Base-by-base conservation (phyloP, 2,329 filamentous ascomycete genomes). In the Xylariaceae sp. region DNA sequence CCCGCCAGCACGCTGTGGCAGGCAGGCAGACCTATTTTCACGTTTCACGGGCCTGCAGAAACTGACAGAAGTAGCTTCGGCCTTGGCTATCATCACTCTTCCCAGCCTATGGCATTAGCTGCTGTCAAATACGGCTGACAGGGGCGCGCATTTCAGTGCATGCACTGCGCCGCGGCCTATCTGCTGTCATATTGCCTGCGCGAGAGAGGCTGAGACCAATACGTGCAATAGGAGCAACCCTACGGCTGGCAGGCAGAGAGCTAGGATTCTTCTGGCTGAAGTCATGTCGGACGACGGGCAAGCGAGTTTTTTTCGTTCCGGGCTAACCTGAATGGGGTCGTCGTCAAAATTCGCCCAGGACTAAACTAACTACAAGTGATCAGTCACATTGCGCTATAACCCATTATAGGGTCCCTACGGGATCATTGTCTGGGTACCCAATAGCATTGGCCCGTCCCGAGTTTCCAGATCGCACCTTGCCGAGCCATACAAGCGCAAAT, bases 281-380 rank as follows among this genome's bases (percentile, higher is more conserved):
- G 60, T 56, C 54, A 55, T 44, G 50, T 55, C 54, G 57, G 55
- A 32, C 60, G 52, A 49, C 52, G 50, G 51, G 53, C 54, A 52
- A 50, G 49, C 44, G 43, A 32, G 52, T 50, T 48, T 49, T 56
- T 20, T 50, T 53, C 57, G 52, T 56, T 56, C 54, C 46, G 45
- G 58, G 52, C 60, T 62, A 62, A 55, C 60, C 60, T 50, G 54
- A 62, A 62, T 50, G 45, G 60, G 60, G 44, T n/a, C 54, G 52
- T 54, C 46, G 14, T 42, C 47, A 48, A 50, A 52, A 52, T 50
- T 58, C 52, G 54, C 53, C 45, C 41, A 48, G 57, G n/a, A n/a
- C n/a, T n/a, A n/a, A n/a, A 48, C 50, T 44, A 48, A 43, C 41
- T 41, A 42, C 48, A 60, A 51, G 44, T 62, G 60, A 62, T 50